Conservation (phyloP, 2,329 filamentous ascomycete genomes). For the Bipolaris cookei region DNA sequence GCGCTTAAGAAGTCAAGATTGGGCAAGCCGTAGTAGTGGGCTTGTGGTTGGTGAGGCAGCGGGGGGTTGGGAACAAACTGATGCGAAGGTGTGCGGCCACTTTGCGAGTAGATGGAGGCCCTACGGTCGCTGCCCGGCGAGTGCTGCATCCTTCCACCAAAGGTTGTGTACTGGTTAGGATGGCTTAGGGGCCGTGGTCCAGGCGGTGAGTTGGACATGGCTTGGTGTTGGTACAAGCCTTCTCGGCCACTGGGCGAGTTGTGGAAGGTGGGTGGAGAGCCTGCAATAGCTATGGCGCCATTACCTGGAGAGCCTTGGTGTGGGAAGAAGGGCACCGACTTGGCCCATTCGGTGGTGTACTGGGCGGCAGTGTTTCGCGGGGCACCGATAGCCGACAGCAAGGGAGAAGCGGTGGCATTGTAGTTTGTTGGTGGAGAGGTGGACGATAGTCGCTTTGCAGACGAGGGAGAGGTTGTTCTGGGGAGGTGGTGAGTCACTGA, state of each 20-base stretch:
- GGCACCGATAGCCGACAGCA: constrained; percentile 49
- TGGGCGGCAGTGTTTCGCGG: constrained; percentile 46
- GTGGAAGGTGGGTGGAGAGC: constrained; percentile 52
- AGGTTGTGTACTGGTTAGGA: constrained; percentile 53
- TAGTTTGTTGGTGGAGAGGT: constrained; percentile 43
- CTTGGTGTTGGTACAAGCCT: constrained; percentile 46
- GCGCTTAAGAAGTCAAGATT: constrained; percentile 69
- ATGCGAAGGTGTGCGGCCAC: constrained; percentile 51
- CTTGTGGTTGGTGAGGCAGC: constrained; percentile 74
- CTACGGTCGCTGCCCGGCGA: constrained; percentile 51
- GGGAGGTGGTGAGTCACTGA: not conserved
- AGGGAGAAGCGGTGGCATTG: constrained; percentile 49
- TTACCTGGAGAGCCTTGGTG: constrained; percentile 49
- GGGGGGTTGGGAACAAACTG: constrained; percentile 63
- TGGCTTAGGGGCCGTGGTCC: constrained; percentile 53
- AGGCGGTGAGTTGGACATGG: constrained; percentile 50
- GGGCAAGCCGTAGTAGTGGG: constrained; percentile 77
- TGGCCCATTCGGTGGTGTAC: constrained; percentile 56
- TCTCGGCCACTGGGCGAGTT: constrained; percentile 43
- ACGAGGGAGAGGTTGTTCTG: constrained; percentile 49
- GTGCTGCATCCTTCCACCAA: constrained; percentile 48
- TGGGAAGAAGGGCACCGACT: constrained; percentile 52
- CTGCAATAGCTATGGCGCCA: constrained; percentile 53
- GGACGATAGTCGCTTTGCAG: constrained; percentile 44
- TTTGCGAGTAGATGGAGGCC: constrained; percentile 61